Evolutionary conservation across 208 protist species (phyloP), one percentile per base, ranked within the genome.

Genomic region (Naegleria lovaniensis): DNA sequence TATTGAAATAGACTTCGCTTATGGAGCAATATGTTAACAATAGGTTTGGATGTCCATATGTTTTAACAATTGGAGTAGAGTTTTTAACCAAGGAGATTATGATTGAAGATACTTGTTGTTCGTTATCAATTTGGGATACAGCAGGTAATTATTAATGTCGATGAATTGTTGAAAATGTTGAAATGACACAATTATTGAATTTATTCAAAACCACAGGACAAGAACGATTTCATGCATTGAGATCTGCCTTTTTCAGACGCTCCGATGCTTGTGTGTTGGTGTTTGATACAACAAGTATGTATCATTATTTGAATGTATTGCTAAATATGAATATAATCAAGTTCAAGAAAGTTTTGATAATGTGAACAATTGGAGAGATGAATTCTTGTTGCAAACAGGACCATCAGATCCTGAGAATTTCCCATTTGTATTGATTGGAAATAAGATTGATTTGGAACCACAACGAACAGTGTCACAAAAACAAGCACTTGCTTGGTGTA

Each of bases 61-160:
- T 99, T 95, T 98, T 98, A 29, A 99, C 99, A 76, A 99, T 99
- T 93, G 99, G 99, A 38, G 99, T 98, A 29, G 99, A 99, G 93
- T 99, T 99, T 93, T 95, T 99, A 43, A 98, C 98, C 0, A 99
- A 98, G 92, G 98, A 99, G 84, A 92, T 99, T 29, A 96, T 96
- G 91, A 95, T 99, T 43, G 97, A 99, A 89, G 98, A 99, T 36
- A 92, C 97, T 79, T 88, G 97, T 11, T 29, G 16, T 51, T 0
- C 88, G 9, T 33, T 86, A 38, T 55, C 90, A 48, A 67, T 90
- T 38, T 92, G 58, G 83, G 91, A 94, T 90, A 94, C 92, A 85
- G 92, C 59, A 76, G 79, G 97, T 41, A 97, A 98, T 22, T 67
- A 67, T 67, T 67, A 19, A 22, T 29, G n/a, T n/a, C n/a, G n/a